Conservation (phyloP, 225 moss, liverwort and hornwort genomes). For the Sphagnum contortum region DNA sequence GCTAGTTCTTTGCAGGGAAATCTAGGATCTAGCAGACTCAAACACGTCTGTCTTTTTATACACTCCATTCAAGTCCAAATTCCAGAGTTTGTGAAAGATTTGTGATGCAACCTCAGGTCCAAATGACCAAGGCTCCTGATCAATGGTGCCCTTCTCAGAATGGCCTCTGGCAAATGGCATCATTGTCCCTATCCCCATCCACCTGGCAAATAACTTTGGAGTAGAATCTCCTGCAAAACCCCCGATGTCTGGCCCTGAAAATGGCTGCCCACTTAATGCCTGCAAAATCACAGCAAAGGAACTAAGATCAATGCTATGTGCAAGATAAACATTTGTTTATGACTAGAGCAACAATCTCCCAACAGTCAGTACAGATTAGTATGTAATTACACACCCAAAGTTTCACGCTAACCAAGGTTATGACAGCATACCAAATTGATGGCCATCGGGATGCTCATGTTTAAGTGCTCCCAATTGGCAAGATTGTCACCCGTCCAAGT, state of each 20-base stretch:
- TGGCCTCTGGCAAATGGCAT: conserved; percentile 82
- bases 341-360: no score
- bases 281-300: conserved; percentile 10
- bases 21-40: no score
- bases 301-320: no score
- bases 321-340: no score
- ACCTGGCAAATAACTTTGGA: conserved; percentile 63
- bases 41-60: no score
- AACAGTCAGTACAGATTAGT: no score
- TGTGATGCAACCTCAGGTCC: conserved; percentile 49
- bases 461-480: conserved; percentile 79
- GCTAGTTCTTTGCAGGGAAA: no score
- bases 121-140: conserved; percentile 94
- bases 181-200: conserved; percentile 96
- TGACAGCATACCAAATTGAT: conserved; percentile 56
- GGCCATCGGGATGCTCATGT: conserved; percentile 93
- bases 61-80: no score
- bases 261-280: conserved; percentile 89
- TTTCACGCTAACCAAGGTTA: no score
- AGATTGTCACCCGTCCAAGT: conserved; percentile 99
- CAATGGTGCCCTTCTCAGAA: conserved; percentile 57
- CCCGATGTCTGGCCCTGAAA: conserved; percentile 88
- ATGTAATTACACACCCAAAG: no score
- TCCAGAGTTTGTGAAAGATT: no score
- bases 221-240: conserved; percentile 81